phyloP scores from a whole-genome alignment of 2,329 filamentous ascomycete species.

The Penicillium sp. region DNA sequence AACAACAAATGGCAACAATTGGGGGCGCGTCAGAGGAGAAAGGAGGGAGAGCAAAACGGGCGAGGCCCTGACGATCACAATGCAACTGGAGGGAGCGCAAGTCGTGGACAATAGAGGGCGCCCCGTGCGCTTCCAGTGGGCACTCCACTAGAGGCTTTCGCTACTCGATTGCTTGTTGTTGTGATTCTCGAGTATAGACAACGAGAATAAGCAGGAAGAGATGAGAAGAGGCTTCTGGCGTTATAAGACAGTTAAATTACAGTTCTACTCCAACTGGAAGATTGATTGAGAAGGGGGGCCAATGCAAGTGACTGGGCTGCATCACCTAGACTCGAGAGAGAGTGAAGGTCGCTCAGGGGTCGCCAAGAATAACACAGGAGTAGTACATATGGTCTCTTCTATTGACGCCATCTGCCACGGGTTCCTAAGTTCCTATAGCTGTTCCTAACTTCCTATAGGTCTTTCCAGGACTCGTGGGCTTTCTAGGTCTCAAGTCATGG shows the following conservation, averaged over 20 bases:
- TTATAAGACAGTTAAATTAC: no score
- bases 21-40: slow-evolving; percentile 3
- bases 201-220: background rate
- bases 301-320: background rate
- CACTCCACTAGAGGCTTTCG: background rate
- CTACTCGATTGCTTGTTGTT: background rate
- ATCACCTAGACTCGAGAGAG: background rate
- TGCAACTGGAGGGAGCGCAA: slow-evolving; percentile 10
- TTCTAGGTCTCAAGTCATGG: background rate
- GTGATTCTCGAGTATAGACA: background rate
- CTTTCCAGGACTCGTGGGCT: background rate
- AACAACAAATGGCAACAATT: background rate
- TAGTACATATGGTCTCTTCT: background rate
- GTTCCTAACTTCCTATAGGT: background rate
- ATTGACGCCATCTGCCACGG: background rate
- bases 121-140: slow-evolving; percentile 14
- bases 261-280: background rate
- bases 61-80: slow-evolving; percentile 30
- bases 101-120: slow-evolving; percentile 5
- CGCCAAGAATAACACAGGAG: slow-evolving; percentile 9
- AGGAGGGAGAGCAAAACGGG: slow-evolving; percentile 24
- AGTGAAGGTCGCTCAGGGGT: slow-evolving; percentile 7
- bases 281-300: slow-evolving; percentile 3
- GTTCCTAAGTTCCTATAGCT: background rate
- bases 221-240: background rate